These are phyloP conservation scores for Capsicum pubescens DNA, from an alignment of 257 asterid species.

Conservation along the genomic window DNA sequence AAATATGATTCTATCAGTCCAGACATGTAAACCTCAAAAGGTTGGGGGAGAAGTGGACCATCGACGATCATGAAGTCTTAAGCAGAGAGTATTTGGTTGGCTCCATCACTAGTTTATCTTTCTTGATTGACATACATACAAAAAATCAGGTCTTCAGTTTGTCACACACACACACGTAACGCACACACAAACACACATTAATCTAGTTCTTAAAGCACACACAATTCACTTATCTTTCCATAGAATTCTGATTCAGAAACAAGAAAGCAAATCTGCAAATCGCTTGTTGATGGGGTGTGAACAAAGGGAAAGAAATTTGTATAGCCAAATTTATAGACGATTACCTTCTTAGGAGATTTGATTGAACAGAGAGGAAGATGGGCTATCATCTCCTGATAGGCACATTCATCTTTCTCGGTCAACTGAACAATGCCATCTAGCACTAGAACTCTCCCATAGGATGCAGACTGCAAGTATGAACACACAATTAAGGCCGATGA, in stretches of 20 bases:
- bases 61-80: neutral
- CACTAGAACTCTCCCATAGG: slow-evolving; percentile 92
- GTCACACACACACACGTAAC: neutral
- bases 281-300: neutral
- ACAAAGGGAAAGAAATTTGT: neutral
- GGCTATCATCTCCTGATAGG: slow-evolving; percentile 98
- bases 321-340: neutral
- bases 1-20: neutral
- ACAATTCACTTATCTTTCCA: neutral
- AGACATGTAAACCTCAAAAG: neutral
- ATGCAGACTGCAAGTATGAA: slow-evolving; percentile 58
- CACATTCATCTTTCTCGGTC: slow-evolving; percentile 99
- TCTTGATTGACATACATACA: neutral
- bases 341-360: slow-evolving; percentile 80
- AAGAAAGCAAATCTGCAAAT: slow-evolving; percentile 1
- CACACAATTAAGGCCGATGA: slow-evolving; percentile 20
- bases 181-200: neutral
- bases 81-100: neutral
- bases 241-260: neutral
- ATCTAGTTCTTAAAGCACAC: neutral
- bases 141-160: neutral
- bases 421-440: slow-evolving; percentile 96
- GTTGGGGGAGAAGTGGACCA: neutral
- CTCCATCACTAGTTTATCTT: slow-evolving; percentile 4
- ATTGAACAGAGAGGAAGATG: slow-evolving; percentile 98